Evolutionary conservation across 768 basidiomycete genomes (phyloP).

Genomic region (Boletus rufocinnamomeus): DNA sequence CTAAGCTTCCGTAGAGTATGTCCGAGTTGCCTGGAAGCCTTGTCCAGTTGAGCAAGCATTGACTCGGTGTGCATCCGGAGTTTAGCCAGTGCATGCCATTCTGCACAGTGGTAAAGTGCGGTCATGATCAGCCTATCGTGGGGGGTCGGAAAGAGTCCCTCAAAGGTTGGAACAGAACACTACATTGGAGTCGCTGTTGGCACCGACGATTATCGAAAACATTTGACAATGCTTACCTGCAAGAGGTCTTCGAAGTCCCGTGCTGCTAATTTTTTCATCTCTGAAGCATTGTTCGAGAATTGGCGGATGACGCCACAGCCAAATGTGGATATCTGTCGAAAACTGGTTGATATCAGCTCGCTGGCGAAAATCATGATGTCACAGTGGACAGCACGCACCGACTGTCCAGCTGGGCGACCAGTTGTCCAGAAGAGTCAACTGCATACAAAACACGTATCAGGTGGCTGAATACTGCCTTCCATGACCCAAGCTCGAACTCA

Average conservation of each 20-base stretch:
- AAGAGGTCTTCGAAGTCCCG: no score
- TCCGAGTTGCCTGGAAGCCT: constrained; percentile 22
- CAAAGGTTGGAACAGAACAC: constrained; percentile 38
- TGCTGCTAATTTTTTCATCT: no score
- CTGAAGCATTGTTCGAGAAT: constrained; percentile 24
- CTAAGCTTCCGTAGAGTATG: no score
- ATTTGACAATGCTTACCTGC: no score
- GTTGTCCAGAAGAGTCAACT: background rate
- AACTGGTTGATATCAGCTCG: background rate
- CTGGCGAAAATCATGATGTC: no score
- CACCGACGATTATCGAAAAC: no score
- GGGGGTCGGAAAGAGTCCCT: constrained; percentile 31
- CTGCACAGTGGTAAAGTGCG: constrained; percentile 30
- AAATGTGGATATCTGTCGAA: constrained; percentile 26
- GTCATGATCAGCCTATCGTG: constrained; percentile 25
- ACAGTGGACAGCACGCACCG: constrained; percentile 24
- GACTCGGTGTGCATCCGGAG: constrained; percentile 32
- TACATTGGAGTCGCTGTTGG: no score
- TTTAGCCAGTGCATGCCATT: constrained; percentile 43
- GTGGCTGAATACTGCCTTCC: constrained; percentile 39
- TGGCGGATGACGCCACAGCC: constrained; percentile 22
- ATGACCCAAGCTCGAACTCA: constrained; percentile 38
- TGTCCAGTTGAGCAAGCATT: constrained; percentile 22
- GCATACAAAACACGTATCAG: constrained; percentile 34
- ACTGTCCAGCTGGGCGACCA: constrained; percentile 25